Evolutionary conservation across 2,329 filamentous ascomycete genomes (phyloP).

Genomic region (Phialemoniopsis sp.): DNA sequence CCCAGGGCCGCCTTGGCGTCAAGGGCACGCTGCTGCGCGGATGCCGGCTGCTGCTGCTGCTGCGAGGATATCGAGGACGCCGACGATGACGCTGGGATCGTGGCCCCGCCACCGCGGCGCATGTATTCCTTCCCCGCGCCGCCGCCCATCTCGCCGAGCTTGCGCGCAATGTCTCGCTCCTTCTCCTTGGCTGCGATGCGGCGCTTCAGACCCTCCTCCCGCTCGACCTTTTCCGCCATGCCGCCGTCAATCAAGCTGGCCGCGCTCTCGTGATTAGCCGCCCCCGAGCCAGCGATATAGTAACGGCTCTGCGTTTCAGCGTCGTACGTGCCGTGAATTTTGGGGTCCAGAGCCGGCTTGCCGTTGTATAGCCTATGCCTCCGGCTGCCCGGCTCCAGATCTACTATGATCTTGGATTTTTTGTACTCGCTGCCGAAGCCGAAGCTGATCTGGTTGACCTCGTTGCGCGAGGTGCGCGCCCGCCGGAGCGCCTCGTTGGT

Average conservation of each 20-base stretch:
- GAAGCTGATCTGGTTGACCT: conserved; percentile 69
- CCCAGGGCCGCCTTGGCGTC: conserved; percentile 39
- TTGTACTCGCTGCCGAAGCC: conserved; percentile 31
- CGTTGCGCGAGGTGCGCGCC: conserved; percentile 61
- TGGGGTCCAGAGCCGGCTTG: background rate
- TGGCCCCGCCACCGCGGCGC: conserved; percentile 25
- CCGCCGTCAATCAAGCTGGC: conserved; percentile 60
- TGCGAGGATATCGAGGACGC: background rate
- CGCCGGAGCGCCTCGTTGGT: conserved; percentile 77
- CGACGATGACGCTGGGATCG: background rate
- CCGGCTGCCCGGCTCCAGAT: conserved; percentile 33
- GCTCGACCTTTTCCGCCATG: conserved; percentile 53
- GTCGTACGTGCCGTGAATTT: conserved; percentile 44
- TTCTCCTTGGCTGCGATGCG: conserved; percentile 64
- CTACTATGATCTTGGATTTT: conserved; percentile 21
- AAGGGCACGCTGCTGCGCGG: conserved; percentile 21
- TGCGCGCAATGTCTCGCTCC: conserved; percentile 68
- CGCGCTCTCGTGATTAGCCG: conserved; percentile 40
- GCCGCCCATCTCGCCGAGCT: conserved; percentile 58
- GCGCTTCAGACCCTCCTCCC: conserved; percentile 62
- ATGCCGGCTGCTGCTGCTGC: background rate
- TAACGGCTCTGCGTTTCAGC: conserved; percentile 52
- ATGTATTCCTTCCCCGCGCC: conserved; percentile 71
- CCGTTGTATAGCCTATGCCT: background rate
- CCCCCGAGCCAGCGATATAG: conserved; percentile 37